Evolutionary conservation across 2,329 filamentous ascomycete species (phyloP).

Genomic region (Xenosphaeropsis pyriputrescens): DNA sequence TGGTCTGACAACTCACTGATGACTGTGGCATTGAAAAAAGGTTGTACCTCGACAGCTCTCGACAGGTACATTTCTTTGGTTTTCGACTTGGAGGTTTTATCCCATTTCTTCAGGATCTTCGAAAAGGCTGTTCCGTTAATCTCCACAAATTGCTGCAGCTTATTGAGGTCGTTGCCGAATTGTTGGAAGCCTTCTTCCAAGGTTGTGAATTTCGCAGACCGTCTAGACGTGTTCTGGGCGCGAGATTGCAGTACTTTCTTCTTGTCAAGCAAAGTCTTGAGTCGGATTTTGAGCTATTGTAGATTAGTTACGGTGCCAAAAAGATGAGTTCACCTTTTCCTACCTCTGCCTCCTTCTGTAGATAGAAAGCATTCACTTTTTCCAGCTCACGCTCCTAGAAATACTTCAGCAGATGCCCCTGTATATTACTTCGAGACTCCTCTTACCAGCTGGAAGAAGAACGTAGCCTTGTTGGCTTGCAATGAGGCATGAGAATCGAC

Average conservation of each 20-base stretch:
- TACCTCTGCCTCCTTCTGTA: conserved; percentile 97
- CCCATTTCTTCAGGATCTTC: conserved; percentile 99
- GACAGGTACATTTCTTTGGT: conserved; percentile 97
- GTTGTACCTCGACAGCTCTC: conserved; percentile 89
- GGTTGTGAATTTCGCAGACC: conserved; percentile 86
- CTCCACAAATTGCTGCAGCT: conserved; percentile 96
- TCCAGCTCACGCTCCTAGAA: conserved; percentile 85
- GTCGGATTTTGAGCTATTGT: conserved; percentile 71
- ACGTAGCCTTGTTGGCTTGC: conserved; percentile 94
- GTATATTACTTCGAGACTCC: background rate
- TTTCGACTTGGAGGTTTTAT: conserved; percentile 98
- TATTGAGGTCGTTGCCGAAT: conserved; percentile 92
- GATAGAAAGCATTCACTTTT: conserved; percentile 95
- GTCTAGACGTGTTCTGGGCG: conserved; percentile 60
- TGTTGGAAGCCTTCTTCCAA: conserved; percentile 95
- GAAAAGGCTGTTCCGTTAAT: conserved; percentile 96
- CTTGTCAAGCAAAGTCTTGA: conserved; percentile 88
- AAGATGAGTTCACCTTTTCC: conserved; percentile 13
- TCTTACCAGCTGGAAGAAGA: conserved; percentile 91
- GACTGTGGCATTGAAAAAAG: conserved; percentile 94
- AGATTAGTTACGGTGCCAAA: conserved; percentile 3
- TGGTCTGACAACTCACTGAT: conserved; percentile 95
- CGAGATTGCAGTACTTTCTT: conserved; percentile 82
- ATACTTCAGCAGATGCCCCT: no score
- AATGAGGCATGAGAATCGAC: conserved; percentile 75